Evolutionary conservation across 169 alveolate species (phyloP), one percentile per base, ranked within the genome.

Genomic region (Eimeria acervulina): DNA sequence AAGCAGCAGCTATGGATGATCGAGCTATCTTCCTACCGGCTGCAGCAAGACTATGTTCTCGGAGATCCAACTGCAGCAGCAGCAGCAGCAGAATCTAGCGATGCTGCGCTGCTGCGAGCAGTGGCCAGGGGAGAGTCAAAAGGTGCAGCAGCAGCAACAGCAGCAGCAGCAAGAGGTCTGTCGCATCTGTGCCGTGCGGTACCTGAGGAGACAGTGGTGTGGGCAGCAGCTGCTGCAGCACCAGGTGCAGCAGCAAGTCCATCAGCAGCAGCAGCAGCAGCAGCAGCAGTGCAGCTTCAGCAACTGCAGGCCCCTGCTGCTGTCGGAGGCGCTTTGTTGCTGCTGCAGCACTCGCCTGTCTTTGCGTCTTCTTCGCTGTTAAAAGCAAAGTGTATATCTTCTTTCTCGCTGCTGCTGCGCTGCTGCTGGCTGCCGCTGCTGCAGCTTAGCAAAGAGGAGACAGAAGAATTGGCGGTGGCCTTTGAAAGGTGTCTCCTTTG

Each of bases 391-490:
- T 36, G 59, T 42, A 47, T 78, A 4, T 78, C 88, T 21, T 36
- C 88, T n/a, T 78, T 78, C 61, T 78, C 88, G 5, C 12, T 47
- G 55, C 55, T 47, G 55, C 55, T 47, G 55, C 55, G 55, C 55
- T 47, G 55, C 55, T 78, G 88, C 88, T 78, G 88, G 88, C 88
- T 78, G 88, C 88, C 88, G 42, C 33, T 42, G 63, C 63, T 78
- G 38, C 51, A n/a, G 5, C 88, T 78, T 36, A 8, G 13, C n/a
- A 42, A 78, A 38, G 63, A 78, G 33, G 88, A 78, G 63, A 42
- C 88, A 40, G 88, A 78, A 3, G 63, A 23, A 10, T 28, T 78
- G 15, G 88, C 36, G 38, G 63, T 61, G 15, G 88, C 88, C 1
- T 38, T 78, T 31, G 88, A 78, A 61, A 2, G 4, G 55, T 78